Evolutionary conservation across 495 filamentous ascomycete genomes (phyloP).

Genomic region (Physcia stellaris): DNA sequence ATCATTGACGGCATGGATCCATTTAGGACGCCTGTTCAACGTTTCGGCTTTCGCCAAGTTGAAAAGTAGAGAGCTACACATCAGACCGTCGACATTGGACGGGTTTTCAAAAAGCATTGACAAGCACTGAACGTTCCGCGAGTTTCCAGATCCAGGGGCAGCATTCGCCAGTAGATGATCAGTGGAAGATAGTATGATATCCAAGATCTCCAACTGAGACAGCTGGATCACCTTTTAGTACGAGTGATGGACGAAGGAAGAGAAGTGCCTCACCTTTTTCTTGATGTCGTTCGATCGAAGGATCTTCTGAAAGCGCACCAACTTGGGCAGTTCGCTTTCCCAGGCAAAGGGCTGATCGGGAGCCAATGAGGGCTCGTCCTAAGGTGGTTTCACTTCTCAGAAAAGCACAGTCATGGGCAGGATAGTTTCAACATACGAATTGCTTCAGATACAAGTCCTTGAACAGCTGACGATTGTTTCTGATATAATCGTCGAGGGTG

Average conservation of each 20-base stretch:
- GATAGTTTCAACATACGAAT: constrained; percentile 21
- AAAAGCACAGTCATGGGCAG: too few relatives aligned
- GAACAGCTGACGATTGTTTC: constrained; percentile 35
- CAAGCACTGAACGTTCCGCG: too few relatives aligned
- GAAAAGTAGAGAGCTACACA: constrained; percentile 40
- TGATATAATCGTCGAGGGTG: constrained; percentile 31
- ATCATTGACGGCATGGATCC: not conserved
- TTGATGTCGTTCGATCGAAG: constrained; percentile 21
- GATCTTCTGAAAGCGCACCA: constrained; percentile 33
- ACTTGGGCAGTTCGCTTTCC: constrained; percentile 33
- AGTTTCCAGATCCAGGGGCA: too few relatives aligned
- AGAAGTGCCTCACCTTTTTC: constrained; percentile 18
- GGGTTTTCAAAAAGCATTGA: too few relatives aligned
- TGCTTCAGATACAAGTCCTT: constrained; percentile 36
- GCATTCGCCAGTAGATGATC: too few relatives aligned
- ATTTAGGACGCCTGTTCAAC: not conserved
- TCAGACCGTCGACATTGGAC: constrained; percentile 31
- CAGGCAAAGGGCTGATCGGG: constrained; percentile 23
- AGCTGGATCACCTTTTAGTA: not conserved
- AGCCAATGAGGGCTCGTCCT: too few relatives aligned
- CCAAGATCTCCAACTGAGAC: too few relatives aligned
- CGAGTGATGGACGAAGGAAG: not conserved
- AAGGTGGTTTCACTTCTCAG: constrained; percentile 7
- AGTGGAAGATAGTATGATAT: too few relatives aligned
- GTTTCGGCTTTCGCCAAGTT: constrained; percentile 26